These are phyloP conservation scores for Eutypa lata DNA, from an alignment of 2,329 filamentous ascomycete genomes.

Conservation along the genomic window DNA sequence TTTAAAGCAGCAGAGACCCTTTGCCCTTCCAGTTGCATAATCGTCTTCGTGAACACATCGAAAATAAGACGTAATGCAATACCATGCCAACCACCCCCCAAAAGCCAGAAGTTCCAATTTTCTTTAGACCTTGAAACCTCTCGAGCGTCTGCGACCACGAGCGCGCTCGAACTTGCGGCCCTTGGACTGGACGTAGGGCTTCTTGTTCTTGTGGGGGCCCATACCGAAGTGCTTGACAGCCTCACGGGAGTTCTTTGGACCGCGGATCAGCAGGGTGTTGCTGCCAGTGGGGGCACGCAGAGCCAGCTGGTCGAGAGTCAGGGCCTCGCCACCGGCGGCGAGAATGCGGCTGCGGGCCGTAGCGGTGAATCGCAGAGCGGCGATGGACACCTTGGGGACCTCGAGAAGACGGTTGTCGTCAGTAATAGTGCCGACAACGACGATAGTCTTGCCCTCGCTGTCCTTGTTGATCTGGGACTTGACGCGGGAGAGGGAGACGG, in stretches of 20 bases:
- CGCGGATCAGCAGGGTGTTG: constrained; percentile 96
- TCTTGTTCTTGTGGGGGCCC: constrained; percentile 98
- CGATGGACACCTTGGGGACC: constrained; percentile 89
- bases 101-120: constrained; percentile 19
- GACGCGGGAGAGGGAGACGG: constrained; percentile 92
- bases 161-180: constrained; percentile 99
- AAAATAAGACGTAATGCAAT: constrained; percentile 28
- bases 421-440: constrained; percentile 91
- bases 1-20: constrained; percentile 22
- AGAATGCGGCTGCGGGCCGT: constrained; percentile 91
- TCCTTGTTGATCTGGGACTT: constrained; percentile 65
- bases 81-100: constrained; percentile 21
- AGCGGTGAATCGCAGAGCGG: constrained; percentile 93
- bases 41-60: constrained; percentile 25
- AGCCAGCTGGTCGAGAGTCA: constrained; percentile 97
- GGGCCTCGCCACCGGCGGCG: constrained; percentile 88
- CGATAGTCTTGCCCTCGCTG: constrained; percentile 78
- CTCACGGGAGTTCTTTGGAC: constrained; percentile 97
- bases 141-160: constrained; percentile 96
- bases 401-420: constrained; percentile 93
- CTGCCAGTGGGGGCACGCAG: constrained; percentile 90
- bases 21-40: constrained; percentile 18
- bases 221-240: constrained; percentile 99
- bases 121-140: constrained; percentile 99
- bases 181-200: constrained; percentile 97